Base-by-base conservation (phyloP, 495 filamentous ascomycete species). In the Pseudoneurospora amorphoporcata region DNA sequence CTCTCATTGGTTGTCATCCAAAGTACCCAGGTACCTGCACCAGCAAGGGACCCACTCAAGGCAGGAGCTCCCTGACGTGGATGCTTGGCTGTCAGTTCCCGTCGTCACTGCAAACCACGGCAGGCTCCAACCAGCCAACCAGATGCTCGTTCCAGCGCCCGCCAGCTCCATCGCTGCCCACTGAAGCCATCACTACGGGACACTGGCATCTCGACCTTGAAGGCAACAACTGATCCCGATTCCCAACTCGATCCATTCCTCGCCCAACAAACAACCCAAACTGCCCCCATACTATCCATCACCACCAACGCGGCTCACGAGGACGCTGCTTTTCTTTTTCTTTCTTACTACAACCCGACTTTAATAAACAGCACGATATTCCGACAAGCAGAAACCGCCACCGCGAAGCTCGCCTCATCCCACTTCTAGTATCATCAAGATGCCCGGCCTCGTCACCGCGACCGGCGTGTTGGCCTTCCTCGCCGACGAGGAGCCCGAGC, bases 391-490 rank as follows among this genome's bases (percentile, higher is more conserved):
- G 29, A 61, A 61, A 61, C 53, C 53, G 29, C 53, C 53, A 8
- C 53, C 53, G 14, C 53, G 29, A 61, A 61, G 29, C 53, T 61
- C 47, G 47, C 45, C 47, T 9, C 23, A 58, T 58, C 47, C 47
- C 47, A 61, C 53, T 61, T 61, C 12, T 35, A 32, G 4, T 2
- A 73, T 68, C 65, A 69, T 70, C 77, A 85, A 79, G 29, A 99
- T 99, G 95, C 92, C 95, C 80, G 94, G 92, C 80, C 86, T 99
- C 77, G 92, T 93, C 77, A 97, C 96, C 71, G 96, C 95, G 73
- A 92, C 92, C 72, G 96, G 96, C 79, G 90, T 99, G 47, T 90
- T 99, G 78, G 95, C 94, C 82, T 97, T 98, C 82, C 89, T 99
- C 68, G 91, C 94, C 75, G 96, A 99, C 80, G 92, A 95, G 69